Evolutionary conservation across 768 basidiomycete genomes (phyloP).

Genomic region (Lentinula lateritia): DNA sequence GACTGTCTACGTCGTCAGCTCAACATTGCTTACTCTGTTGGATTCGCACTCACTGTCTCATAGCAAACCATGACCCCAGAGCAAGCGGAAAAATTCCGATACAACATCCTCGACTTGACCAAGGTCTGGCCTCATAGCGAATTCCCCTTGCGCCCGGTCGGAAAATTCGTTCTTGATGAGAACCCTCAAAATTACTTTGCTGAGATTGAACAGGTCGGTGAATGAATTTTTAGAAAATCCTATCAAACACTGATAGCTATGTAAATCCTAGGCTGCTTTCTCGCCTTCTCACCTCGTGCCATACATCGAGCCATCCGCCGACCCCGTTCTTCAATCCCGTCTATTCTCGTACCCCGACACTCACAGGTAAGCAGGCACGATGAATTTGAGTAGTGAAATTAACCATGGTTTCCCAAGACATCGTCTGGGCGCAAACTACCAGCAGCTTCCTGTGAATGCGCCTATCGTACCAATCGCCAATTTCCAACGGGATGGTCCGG

Average conservation of each 20-base stretch:
- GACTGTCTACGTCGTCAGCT: constrained; percentile 78
- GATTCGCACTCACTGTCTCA: constrained; percentile 11
- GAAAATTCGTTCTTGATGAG: constrained; percentile 78
- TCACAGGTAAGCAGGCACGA: constrained; percentile 34
- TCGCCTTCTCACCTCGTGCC: constrained; percentile 84
- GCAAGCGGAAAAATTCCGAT: constrained; percentile 86
- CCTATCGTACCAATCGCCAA: constrained; percentile 71
- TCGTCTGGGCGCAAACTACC: constrained; percentile 76
- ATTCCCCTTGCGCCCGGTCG: constrained; percentile 84
- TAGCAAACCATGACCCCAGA: constrained; percentile 91
- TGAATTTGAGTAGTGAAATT: neutral
- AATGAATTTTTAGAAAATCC: constrained; percentile 17
- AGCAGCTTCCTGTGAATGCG: constrained; percentile 84
- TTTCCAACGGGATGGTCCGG: constrained; percentile 87
- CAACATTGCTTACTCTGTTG: neutral
- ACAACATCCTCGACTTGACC: constrained; percentile 88
- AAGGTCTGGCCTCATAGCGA: constrained; percentile 88
- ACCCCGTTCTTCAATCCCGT: constrained; percentile 91
- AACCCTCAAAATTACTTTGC: constrained; percentile 87
- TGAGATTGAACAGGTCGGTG: constrained; percentile 81
- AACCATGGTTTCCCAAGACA: constrained; percentile 30
- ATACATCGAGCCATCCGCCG: constrained; percentile 85
- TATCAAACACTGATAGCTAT: neutral
- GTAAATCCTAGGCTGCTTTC: constrained; percentile 56
- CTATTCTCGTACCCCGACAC: constrained; percentile 94